Percentiles rank a stretch among this genome's conserved stretches.
phyloP scores from a whole-genome alignment of 2,329 filamentous ascomycete genomes.

The Pyricularia sp. region DNA sequence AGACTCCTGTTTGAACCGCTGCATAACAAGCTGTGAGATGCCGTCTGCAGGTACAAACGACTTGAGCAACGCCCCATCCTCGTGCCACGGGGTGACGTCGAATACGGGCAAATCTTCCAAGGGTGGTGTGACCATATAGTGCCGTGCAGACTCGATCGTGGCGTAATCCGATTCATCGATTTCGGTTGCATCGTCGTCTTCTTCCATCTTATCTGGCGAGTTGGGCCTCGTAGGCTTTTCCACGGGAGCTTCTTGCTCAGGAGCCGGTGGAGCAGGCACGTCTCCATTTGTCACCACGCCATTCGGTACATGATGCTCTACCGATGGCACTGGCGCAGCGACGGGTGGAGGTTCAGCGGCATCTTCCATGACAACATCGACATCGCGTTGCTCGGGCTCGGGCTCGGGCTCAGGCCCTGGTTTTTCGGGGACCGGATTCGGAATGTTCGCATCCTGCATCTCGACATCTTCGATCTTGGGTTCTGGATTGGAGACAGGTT shows the following conservation, averaged over 20 bases:
- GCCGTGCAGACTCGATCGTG: conserved; percentile 34
- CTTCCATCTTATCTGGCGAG: conserved; percentile 34
- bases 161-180: conserved; percentile 39
- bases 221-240: conserved; percentile 17
- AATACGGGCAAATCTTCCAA: conserved; percentile 39
- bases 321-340: neutral
- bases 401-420: conserved; percentile 7
- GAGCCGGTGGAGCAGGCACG: neutral
- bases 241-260: neutral
- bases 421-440: conserved; percentile 13
- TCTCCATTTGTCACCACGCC: conserved; percentile 12
- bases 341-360: conserved; percentile 5
- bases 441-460: conserved; percentile 18
- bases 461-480: conserved; percentile 20
- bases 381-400: conserved; percentile 9
- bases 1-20: conserved; percentile 29
- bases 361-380: conserved; percentile 25
- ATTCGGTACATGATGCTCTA: conserved; percentile 4
- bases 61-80: conserved; percentile 30
- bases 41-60: conserved; percentile 25
- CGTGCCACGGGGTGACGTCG: conserved; percentile 31
- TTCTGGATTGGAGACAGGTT: neutral
- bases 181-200: conserved; percentile 40
- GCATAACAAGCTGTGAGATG: conserved; percentile 32
- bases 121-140: conserved; percentile 40